phyloP scores from a whole-genome alignment of 139 green algal species.

The Eudorina sp. region DNA sequence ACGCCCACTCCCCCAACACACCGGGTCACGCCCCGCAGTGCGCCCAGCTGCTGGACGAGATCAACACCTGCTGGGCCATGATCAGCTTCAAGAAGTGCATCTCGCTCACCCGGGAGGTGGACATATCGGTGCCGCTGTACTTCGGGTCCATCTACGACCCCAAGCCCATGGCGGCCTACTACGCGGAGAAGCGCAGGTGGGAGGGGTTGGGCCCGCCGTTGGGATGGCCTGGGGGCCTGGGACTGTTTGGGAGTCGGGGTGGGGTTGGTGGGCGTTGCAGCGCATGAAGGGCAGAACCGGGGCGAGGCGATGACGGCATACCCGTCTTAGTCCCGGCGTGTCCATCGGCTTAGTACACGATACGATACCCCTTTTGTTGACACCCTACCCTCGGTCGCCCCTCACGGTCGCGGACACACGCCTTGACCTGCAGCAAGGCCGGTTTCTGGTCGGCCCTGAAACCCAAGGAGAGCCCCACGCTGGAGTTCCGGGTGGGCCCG shows the following conservation, averaged over 20 bases:
- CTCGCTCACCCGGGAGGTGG: conserved; percentile 52
- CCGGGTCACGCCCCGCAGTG: too few species aligned
- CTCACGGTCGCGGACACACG: not conserved
- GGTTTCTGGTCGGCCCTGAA: conserved; percentile 40
- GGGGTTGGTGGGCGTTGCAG: too few species aligned
- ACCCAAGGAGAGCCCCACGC: conserved; percentile 41
- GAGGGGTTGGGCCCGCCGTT: too few species aligned
- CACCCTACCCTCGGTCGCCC: too few species aligned
- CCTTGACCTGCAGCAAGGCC: conserved; percentile 16
- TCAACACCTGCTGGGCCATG: conserved; percentile 69
- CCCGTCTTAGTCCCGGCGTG: too few species aligned
- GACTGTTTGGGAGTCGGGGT: too few species aligned
- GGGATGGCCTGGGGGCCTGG: too few species aligned
- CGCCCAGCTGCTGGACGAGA: conserved; percentile 66
- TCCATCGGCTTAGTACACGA: too few species aligned
- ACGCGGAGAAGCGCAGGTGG: conserved; percentile 52
- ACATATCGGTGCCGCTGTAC: conserved; percentile 61
- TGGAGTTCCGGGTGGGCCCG: conserved; percentile 57
- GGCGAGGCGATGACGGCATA: too few species aligned
- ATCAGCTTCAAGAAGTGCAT: conserved; percentile 63
- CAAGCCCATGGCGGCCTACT: conserved; percentile 51
- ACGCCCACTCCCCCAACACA: too few species aligned
- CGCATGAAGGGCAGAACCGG: too few species aligned
- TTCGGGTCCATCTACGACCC: conserved; percentile 57
- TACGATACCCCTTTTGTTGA: too few species aligned